These are phyloP conservation scores for Protomyces gravidus DNA, from an alignment of 1,139 yeast genomes.

Conservation along the genomic window DNA sequence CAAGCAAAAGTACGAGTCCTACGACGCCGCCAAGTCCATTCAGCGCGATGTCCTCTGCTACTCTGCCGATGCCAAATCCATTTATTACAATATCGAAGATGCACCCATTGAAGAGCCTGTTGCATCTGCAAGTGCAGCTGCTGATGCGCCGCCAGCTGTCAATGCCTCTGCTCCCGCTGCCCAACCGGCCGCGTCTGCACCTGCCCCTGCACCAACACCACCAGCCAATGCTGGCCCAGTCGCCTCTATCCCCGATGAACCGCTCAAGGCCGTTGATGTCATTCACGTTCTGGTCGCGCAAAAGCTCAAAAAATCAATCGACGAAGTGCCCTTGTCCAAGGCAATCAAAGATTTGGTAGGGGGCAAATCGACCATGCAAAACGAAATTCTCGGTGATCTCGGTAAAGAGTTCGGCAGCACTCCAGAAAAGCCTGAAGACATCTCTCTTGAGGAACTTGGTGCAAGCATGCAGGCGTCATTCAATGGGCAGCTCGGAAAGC, in stretches of 20 bases:
- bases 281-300: slow-evolving; percentile 91
- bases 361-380: slow-evolving; percentile 97
- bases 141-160: slow-evolving; percentile 41
- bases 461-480: slow-evolving; percentile 90
- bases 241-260: slow-evolving; percentile 80
- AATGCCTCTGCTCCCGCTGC: slow-evolving; percentile 35
- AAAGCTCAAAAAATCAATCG: slow-evolving; percentile 85
- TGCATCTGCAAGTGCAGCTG: slow-evolving; percentile 45
- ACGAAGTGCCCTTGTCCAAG: slow-evolving; percentile 78
- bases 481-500: slow-evolving; percentile 85
- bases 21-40: slow-evolving; percentile 92
- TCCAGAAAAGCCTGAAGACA: slow-evolving; percentile 98
- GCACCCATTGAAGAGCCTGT: slow-evolving; percentile 50
- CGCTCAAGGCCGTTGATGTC: slow-evolving; percentile 76
- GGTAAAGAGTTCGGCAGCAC: slow-evolving; percentile 97
- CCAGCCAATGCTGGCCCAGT: slow-evolving; percentile 68
- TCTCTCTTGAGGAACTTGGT: slow-evolving; percentile 91
- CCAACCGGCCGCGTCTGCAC: slow-evolving; percentile 40
- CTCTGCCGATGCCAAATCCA: slow-evolving; percentile 91
- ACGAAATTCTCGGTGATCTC: slow-evolving; percentile 94
- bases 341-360: slow-evolving; percentile 96
- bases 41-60: slow-evolving; percentile 96
- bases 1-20: slow-evolving; percentile 92
- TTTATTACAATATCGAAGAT: slow-evolving; percentile 91
- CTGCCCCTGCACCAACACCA: slow-evolving; percentile 57